Evolutionary conservation across 2,329 filamentous ascomycete species (phyloP).

Genomic region (Setomelanomma holmii): DNA sequence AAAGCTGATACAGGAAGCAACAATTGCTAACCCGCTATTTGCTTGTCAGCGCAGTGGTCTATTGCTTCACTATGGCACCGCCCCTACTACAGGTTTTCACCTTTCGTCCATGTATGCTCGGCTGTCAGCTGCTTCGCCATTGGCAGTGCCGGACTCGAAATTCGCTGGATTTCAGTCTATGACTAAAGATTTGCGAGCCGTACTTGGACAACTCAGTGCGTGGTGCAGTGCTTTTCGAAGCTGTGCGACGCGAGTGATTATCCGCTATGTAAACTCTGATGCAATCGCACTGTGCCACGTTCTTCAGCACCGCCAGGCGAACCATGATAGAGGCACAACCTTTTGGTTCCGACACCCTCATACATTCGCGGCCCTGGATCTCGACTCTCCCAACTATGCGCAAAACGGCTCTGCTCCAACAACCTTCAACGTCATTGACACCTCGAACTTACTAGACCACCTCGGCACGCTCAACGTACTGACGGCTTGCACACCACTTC

Average conservation of each 20-base stretch:
- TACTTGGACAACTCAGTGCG: constrained; percentile 55
- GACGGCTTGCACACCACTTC: constrained; percentile 56
- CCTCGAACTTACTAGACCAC: constrained; percentile 57
- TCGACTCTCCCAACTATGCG: constrained; percentile 56
- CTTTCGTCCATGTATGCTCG: constrained; percentile 48
- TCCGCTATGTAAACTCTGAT: constrained; percentile 60
- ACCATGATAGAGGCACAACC: neutral
- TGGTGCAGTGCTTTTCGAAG: constrained; percentile 56
- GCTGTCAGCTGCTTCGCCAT: constrained; percentile 10
- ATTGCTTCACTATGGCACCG: constrained; percentile 56
- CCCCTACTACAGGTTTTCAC: constrained; percentile 65
- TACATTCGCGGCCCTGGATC: constrained; percentile 40
- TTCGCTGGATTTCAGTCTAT: neutral
- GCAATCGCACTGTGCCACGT: constrained; percentile 61
- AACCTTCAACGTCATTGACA: constrained; percentile 65
- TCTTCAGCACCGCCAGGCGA: constrained; percentile 52
- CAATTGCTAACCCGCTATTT: constrained; percentile 54
- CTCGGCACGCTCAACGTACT: constrained; percentile 57
- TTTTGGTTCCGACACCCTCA: neutral
- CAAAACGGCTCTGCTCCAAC: constrained; percentile 45
- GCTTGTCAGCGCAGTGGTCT: constrained; percentile 27
- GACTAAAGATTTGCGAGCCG: constrained; percentile 31
- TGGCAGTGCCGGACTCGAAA: neutral
- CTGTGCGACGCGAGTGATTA: constrained; percentile 34
- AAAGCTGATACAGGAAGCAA: constrained; percentile 10